phyloP scores from a whole-genome alignment of 208 protist species.

The Trypanosoma scelopori region DNA sequence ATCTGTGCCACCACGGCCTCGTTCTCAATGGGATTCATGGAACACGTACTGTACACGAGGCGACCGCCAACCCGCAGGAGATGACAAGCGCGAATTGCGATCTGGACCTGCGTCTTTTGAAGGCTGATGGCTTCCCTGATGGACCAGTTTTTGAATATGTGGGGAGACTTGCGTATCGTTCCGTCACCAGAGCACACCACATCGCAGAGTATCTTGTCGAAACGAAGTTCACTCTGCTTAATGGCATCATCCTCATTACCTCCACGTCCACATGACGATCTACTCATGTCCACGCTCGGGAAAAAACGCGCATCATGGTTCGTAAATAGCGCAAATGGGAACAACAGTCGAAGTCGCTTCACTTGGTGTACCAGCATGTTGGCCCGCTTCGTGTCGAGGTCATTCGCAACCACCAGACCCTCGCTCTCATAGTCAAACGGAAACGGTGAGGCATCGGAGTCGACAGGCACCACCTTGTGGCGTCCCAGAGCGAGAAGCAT shows the following conservation, averaged over 20 bases:
- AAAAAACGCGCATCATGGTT: conserved; percentile 90
- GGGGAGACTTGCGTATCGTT: conserved; percentile 84
- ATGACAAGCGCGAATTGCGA: conserved; percentile 77
- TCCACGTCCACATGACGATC: neutral
- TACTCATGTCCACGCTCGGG: conserved; percentile 46
- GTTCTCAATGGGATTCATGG: conserved; percentile 96
- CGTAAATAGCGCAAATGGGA: conserved; percentile 88
- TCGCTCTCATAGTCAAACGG: conserved; percentile 75
- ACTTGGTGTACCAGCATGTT: conserved; percentile 89
- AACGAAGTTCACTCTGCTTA: conserved; percentile 66
- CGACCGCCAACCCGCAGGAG: conserved; percentile 78
- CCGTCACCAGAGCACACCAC: conserved; percentile 96
- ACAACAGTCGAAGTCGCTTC: conserved; percentile 80
- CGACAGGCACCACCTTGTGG: conserved; percentile 51
- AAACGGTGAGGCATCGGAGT: conserved; percentile 69
- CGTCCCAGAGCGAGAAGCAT: conserved; percentile 83
- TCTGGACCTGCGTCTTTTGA: conserved; percentile 86
- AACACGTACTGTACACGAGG: conserved; percentile 97
- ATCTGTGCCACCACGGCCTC: conserved; percentile 94
- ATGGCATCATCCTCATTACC: conserved; percentile 5
- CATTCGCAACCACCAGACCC: conserved; percentile 86
- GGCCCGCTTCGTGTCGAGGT: conserved; percentile 80
- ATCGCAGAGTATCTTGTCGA: conserved; percentile 93
- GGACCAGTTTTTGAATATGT: conserved; percentile 86
- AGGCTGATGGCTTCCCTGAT: conserved; percentile 67